These are phyloP conservation scores for Mortierella antarctica DNA, from an alignment of 192 early-diverging fungal species.

Conservation along the genomic window DNA sequence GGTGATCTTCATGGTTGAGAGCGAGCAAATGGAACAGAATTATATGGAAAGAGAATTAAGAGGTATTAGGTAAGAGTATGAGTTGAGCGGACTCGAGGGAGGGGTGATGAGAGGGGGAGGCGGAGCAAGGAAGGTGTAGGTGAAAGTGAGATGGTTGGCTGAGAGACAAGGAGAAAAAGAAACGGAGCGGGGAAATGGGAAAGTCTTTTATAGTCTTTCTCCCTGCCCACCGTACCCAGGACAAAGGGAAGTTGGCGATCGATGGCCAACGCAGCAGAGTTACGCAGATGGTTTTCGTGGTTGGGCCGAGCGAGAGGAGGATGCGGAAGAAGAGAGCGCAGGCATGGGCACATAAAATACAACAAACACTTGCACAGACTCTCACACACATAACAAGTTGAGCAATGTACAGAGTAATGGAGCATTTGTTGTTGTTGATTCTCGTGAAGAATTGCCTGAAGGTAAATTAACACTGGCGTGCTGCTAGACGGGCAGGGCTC, in stretches of 20 bases:
- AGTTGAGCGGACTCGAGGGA: not conserved
- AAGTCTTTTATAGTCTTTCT: constrained; percentile 28
- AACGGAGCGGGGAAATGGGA: constrained; percentile 23
- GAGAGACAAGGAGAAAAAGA: constrained; percentile 40
- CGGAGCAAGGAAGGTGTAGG: not conserved
- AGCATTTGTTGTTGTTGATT: no score
- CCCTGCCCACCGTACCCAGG: not conserved
- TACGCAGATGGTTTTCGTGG: not conserved
- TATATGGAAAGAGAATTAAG: not conserved
- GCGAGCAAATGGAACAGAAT: not conserved
- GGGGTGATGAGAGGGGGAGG: not conserved
- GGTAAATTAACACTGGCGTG: no score
- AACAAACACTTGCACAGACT: not conserved
- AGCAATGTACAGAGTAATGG: no score
- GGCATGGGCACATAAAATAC: not conserved
- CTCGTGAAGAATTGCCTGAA: no score
- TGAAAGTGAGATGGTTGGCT: constrained; percentile 18
- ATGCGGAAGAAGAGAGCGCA: not conserved
- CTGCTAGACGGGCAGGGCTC: no score
- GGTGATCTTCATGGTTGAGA: constrained; percentile 43
- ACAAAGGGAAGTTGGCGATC: not conserved
- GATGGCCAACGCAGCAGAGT: not conserved
- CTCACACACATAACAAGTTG: no score
- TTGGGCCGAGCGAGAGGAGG: not conserved
- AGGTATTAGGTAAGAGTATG: not conserved